Conservation (phyloP, 352 stramenopile species). For the Elongisporangium prolatum region DNA sequence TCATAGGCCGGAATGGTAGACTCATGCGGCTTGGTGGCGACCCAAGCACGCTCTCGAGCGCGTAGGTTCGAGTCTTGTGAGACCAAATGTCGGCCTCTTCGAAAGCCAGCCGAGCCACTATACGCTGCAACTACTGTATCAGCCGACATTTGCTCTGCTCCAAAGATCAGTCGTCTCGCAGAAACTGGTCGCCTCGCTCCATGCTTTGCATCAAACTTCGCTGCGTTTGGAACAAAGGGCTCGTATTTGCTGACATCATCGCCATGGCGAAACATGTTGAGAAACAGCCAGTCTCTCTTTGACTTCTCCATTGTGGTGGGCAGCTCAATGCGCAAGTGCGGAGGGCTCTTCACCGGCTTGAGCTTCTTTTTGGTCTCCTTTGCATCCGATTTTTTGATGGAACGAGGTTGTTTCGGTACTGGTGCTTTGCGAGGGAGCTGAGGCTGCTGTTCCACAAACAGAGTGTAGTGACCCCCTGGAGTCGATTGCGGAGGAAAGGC, state of each 20-base stretch:
- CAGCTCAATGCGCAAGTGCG: slow-evolving; percentile 44
- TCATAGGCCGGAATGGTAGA: slow-evolving; percentile 61
- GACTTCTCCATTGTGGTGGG: slow-evolving; percentile 41
- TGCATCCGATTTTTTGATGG: slow-evolving; percentile 14
- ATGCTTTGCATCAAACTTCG: slow-evolving; percentile 1
- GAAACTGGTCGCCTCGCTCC: slow-evolving; percentile 6
- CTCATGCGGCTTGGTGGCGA: slow-evolving; percentile 34
- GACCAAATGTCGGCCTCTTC: slow-evolving; percentile 19
- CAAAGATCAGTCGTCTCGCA: not conserved
- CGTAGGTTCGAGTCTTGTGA: slow-evolving; percentile 10
- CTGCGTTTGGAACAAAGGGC: slow-evolving; percentile 35
- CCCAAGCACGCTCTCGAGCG: slow-evolving; percentile 54
- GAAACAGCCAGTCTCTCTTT: slow-evolving; percentile 72
- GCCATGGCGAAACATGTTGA: slow-evolving; percentile 78
- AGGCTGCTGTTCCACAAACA: slow-evolving; percentile 16
- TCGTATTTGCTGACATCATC: slow-evolving; percentile 67
- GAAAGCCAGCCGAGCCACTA: not conserved
- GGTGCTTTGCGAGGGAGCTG: slow-evolving; percentile 33
- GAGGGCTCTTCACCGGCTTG: slow-evolving; percentile 43
- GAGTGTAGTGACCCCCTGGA: not conserved
- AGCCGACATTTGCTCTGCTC: not conserved
- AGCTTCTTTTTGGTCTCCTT: slow-evolving; percentile 26
- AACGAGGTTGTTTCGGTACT: slow-evolving; percentile 34
- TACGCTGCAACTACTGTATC: slow-evolving; percentile 8
- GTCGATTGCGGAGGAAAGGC: not conserved